Evolutionary conservation across 108 stramenopile genomes (phyloP).

Genomic region (Pseudonitzschia pungens): DNA sequence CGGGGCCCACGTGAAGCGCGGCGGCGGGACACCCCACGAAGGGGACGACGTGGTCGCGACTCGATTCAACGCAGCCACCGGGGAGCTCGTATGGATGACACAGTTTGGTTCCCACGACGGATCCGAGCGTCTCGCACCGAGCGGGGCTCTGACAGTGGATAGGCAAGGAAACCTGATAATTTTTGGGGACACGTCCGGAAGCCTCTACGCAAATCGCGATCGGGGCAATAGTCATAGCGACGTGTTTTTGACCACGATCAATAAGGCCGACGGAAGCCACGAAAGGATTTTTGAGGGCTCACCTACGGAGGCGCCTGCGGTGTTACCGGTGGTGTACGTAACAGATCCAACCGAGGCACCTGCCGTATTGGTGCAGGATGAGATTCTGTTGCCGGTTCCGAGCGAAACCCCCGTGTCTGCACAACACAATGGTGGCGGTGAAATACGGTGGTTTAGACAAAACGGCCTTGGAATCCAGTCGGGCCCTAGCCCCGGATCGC

Average conservation of each 20-base stretch:
- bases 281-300: background rate
- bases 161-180: conserved; percentile 34
- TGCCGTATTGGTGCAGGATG: too few species aligned
- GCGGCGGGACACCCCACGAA: background rate
- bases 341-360: background rate
- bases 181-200: conserved; percentile 44
- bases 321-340: too few species aligned
- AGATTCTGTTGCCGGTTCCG: too few species aligned
- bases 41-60: conserved; percentile 18
- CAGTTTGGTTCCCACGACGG: conserved; percentile 39
- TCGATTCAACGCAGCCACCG: conserved; percentile 10
- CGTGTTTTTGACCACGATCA: conserved; percentile 16
- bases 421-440: background rate
- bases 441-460: background rate
- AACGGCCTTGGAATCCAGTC: conserved; percentile 11
- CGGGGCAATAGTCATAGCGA: conserved; percentile 2
- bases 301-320: background rate
- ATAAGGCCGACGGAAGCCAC: conserved; percentile 5
- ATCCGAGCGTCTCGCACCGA: conserved; percentile 32
- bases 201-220: conserved; percentile 27
- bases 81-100: conserved; percentile 29
- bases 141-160: conserved; percentile 30
- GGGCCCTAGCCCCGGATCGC: conserved; percentile 28
- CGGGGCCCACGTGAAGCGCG: conserved; percentile 20
- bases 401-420: background rate